Evolutionary conservation across 495 filamentous ascomycete genomes (phyloP).

Genomic region (Penicillium goetzii): DNA sequence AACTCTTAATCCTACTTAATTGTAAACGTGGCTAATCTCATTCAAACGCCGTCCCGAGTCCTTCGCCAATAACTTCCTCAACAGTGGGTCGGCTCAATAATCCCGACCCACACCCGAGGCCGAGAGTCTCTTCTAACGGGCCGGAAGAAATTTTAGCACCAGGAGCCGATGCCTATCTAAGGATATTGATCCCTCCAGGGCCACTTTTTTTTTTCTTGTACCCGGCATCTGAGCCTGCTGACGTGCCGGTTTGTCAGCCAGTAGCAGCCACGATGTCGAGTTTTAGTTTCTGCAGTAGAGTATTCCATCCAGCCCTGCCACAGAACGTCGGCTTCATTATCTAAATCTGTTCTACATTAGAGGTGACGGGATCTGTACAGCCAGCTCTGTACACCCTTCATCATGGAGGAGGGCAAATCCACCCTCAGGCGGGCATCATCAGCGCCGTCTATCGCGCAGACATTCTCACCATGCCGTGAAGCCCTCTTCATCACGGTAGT

Average conservation of each 20-base stretch:
- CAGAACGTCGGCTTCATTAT: background rate
- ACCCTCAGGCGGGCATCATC: conserved; percentile 22
- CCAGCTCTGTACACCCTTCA: background rate
- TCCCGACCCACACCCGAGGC: background rate
- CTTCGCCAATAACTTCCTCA: background rate
- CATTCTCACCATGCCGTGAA: conserved; percentile 31
- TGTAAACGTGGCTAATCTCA: no score
- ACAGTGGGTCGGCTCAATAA: background rate
- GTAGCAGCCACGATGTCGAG: background rate
- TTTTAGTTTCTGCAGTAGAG: background rate
- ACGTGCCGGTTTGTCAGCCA: conserved; percentile 5
- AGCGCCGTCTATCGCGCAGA: conserved; percentile 29
- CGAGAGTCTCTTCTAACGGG: background rate
- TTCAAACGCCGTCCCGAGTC: background rate
- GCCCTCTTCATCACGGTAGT: conserved; percentile 33
- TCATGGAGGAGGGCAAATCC: conserved; percentile 7
- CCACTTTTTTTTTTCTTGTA: conserved; percentile 6
- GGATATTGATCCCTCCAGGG: background rate
- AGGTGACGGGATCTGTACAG: background rate
- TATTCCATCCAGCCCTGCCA: background rate
- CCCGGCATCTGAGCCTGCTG: background rate
- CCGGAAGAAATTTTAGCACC: conserved; percentile 2
- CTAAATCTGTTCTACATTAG: background rate
- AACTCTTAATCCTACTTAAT: no score
- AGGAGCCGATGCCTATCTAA: conserved; percentile 1